Evolutionary conservation across 768 basidiomycete species (phyloP), one percentile per base, ranked within the genome.

Genomic region (Phylloporus scabripes): DNA sequence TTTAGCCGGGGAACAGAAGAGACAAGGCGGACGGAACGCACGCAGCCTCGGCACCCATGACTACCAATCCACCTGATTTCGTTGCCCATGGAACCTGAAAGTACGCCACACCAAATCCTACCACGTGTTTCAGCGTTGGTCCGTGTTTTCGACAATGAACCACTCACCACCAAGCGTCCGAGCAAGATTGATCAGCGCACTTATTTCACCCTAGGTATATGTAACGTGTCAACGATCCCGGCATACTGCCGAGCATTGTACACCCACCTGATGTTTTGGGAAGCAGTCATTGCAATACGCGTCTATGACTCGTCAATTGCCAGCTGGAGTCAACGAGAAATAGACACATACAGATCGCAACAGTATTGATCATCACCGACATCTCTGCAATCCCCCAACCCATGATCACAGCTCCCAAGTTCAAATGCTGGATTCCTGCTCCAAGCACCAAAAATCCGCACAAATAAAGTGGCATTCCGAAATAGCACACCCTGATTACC

Each of bases 371-470:
- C 61, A 72, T 63, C 24, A 70, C 60, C 1, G 67, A 60, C 3
- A 64, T 45, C 51, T 67, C 62, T 0, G 71, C 73, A 33, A 76
- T 63, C 2, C 71, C 74, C 75, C 75, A 76, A 0, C 75, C 75
- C 31, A 77, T 49, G 5, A 77, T 58, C 24, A 72, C 37, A 0
- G 63, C 65, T 1, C 48, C 52, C 9, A 65, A 54, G 5, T 60
- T 56, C 23, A 71, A 49, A 17, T 62, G 53, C 46, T 74, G 61
- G 28, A 74, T 52, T 2, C 68, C 68, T 5, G 65, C 69, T 18
- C 74, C 75, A 5, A 77, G 62, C 1, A 69, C 56, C 34, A 74
- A 57, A 52, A 74, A 73, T n/a, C 75, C 75, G 8, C 58, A 65
- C 39, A 77, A 29, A 48, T 62, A 75, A 34, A 76, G 58, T 1